Base-by-base conservation (phyloP, 768 basidiomycete species). In the Lentinula aciculospora region DNA sequence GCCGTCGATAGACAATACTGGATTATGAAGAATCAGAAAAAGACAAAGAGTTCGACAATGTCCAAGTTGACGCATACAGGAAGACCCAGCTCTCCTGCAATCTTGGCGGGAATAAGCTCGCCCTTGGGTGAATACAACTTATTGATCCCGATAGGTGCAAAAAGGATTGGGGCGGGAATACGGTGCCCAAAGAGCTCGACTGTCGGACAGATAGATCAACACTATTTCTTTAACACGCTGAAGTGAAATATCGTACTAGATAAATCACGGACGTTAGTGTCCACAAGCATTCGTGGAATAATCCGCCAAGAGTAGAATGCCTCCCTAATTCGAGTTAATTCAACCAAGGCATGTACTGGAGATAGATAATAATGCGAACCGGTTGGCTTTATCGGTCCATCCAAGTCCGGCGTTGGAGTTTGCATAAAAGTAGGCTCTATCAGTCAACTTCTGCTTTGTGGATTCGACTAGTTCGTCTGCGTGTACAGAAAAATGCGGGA, bases 71-170 rank as follows among this genome's bases (percentile, higher is more conserved):
- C 57, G 34, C 51, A 25, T 23, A 72, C 71, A 1, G 75, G 74
- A 8, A 79, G 66, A 25, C 76, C 76, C 4, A 82, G 69, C 58
- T 81, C 78, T 3, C 74, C 77, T 0, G 79, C 78, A 34, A 81
- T 71, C 51, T 70, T 75, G 19, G 78, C 75, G 5, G 76, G 76
- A 15, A 78, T 69, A 21, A 81, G 68, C 62, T 81, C 81, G 4
- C 79, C 81, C 0, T 64, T 59, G 0, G 69, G 71, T 17, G 72
- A 69, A 65, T 81, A 79, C 15, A 83, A 64, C 58, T 75, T 78
- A 62, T 81, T 82, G 59, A 82, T 78, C 2, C 84, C 82, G 42
- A 85, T 76, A 0, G 83, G 82, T 0, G 81, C 82, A 58, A 85
- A 74, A 21, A 79, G 67, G 37, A 84, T 70, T 0, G 84, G 83